phyloP scores from a whole-genome alignment of 495 filamentous ascomycete species.

The Chaetomium tenue region DNA sequence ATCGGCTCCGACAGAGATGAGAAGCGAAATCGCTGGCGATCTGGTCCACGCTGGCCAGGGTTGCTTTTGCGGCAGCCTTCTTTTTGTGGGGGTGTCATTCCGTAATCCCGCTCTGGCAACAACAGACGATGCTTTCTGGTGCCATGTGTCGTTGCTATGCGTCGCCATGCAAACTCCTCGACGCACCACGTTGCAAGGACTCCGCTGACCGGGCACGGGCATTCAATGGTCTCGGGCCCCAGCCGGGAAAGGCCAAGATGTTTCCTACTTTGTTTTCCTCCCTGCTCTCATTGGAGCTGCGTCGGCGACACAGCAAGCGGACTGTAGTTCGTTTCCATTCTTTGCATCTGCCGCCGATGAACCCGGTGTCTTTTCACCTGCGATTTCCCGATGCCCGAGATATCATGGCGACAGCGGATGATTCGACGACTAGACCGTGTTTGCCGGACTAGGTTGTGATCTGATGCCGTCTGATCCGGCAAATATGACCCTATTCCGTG shows the following conservation, averaged over 20 bases:
- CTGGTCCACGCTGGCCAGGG: conserved; percentile 5
- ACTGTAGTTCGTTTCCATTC: not conserved
- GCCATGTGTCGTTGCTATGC: conserved; percentile 16
- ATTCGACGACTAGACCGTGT: not conserved
- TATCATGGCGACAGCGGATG: not conserved
- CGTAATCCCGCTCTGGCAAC: not conserved
- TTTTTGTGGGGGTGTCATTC: conserved; percentile 5
- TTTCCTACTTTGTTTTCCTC: not conserved
- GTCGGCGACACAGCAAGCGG: not conserved
- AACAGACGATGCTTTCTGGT: not conserved
- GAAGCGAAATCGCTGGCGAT: conserved; percentile 15
- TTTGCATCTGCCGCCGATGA: not conserved
- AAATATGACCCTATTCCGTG: not conserved
- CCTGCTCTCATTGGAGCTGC: not conserved
- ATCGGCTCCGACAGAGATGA: not conserved
- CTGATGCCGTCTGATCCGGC: not conserved
- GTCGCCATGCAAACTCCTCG: not conserved
- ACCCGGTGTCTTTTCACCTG: not conserved
- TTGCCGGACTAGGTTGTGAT: not conserved
- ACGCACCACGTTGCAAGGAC: conserved; percentile 5
- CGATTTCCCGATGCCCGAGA: not conserved
- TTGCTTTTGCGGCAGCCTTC: conserved; percentile 3
- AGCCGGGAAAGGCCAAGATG: too few species aligned
- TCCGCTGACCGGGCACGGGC: not conserved
- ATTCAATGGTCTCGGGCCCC: not conserved